Evolutionary conservation across 1,284 basidiomycete genomes (phyloP), one percentile per base, ranked within the genome.

Genomic region (Rhodotorula glutinis): DNA sequence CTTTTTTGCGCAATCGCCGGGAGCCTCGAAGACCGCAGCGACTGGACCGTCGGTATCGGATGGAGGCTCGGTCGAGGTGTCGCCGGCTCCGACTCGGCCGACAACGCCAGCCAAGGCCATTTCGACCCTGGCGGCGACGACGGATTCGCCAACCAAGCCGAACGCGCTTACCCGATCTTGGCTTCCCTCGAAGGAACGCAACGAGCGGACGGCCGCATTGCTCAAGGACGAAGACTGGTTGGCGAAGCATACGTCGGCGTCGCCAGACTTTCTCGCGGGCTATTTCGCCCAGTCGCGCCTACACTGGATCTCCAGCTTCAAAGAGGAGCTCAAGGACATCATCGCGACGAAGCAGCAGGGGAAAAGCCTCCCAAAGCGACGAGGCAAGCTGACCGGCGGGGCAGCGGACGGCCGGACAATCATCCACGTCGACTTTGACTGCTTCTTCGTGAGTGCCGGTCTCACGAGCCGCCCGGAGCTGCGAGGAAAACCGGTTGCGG

Each of bases 351-450:
- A 77, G 91, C 89, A 68, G 33, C 56, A 43, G 9, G 44, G 40
- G 1, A 89, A 69, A 9, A 78, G 80, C 30, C 83, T 83, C 74
- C 80, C 77, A 63, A 86, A 75, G 84, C 88, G 88, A 75, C 83
- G 79, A 40, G 83, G 82, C 65, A 74, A 60, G 40, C 71, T 79
- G 10, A 76, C 69, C 25, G 79, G 79, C 4, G 72, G 76, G 2
- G 83, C 79, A 4, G 57, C 44, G 17, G 73, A 77, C 43, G 85
- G 88, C 55, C 83, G 85, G 19, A 85, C 91, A 23, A 89, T 95
- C 74, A 89, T 96, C 85, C 93, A 97, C 75, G 91, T 91, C 75
- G 93, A 97, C 78, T 98, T 98, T 75, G 95, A 98, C 77, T 92
- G 89, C 75, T 98, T 98, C 82, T 98, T 98, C 76, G 93, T 97